These are phyloP conservation scores for Chrysopogon serrulatus DNA, from an alignment of 176 grass and related monocot genomes.

Conservation along the genomic window DNA sequence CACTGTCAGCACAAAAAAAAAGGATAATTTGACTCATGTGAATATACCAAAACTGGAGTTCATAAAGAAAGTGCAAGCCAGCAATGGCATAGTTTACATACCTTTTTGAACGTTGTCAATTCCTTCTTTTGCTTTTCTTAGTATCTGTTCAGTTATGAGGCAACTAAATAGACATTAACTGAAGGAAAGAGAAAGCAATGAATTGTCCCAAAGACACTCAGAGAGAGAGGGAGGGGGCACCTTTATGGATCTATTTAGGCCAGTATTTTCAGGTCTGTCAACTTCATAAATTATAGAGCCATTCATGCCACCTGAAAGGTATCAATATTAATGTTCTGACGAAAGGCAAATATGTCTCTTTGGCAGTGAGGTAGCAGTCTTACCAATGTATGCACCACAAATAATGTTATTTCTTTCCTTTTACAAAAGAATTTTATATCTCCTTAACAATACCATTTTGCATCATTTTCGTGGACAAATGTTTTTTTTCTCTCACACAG, in stretches of 20 bases:
- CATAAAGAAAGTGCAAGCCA: neutral
- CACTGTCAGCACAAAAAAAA: conserved; percentile 34
- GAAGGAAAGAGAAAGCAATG: neutral
- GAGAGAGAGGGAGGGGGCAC: neutral
- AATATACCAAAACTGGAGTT: conserved; percentile 23
- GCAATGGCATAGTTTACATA: conserved; percentile 23
- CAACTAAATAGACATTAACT: conserved; percentile 3
- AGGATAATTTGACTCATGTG: neutral
- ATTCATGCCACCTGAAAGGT: conserved; percentile 89
- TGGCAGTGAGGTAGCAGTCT: neutral
- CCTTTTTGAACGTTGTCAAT: conserved; percentile 66
- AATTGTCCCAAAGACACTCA: neutral
- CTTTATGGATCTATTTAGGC: conserved; percentile 83
- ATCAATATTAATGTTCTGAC: conserved; percentile 9
- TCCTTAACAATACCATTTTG: neutral
- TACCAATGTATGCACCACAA: neutral
- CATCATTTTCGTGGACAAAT: neutral
- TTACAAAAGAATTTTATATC: neutral
- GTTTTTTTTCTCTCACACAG: neutral
- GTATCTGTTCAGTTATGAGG: conserved; percentile 53
- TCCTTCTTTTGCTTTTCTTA: conserved; percentile 75
- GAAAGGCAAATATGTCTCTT: neutral
- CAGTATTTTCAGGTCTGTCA: conserved; percentile 82
- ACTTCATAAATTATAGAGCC: conserved; percentile 95
- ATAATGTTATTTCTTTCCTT: neutral